Evolutionary conservation across 2,329 filamentous ascomycete genomes (phyloP).

Genomic region (Phyllosticta paracitricarpa): DNA sequence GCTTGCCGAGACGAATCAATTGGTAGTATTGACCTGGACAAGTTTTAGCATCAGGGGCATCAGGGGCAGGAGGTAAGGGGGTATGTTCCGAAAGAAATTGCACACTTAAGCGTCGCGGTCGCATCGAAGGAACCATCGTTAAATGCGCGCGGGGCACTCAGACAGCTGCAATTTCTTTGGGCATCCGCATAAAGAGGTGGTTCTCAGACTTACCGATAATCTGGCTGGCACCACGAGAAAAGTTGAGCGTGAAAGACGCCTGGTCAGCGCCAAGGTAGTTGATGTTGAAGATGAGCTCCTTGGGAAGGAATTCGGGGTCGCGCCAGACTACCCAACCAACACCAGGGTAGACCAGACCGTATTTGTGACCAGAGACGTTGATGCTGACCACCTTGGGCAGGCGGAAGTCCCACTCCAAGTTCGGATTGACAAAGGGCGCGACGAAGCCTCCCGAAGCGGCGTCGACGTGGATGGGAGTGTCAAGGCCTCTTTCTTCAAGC

Average conservation of each 20-base stretch:
- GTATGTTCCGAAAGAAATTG: too few species aligned
- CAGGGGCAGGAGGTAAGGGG: too few species aligned
- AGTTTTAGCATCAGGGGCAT: too few species aligned
- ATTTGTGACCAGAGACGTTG: slow-evolving; percentile 87
- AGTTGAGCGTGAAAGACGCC: slow-evolving; percentile 92
- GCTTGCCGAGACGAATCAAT: slow-evolving; percentile 86
- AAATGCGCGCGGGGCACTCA: too few species aligned
- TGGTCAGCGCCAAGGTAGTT: slow-evolving; percentile 96
- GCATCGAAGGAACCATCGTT: too few species aligned
- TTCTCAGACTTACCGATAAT: slow-evolving; percentile 55
- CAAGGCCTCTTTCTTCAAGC: slow-evolving; percentile 58
- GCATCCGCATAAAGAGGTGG: too few species aligned
- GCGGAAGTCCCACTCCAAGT: slow-evolving; percentile 85
- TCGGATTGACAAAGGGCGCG: slow-evolving; percentile 77
- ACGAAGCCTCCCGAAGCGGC: slow-evolving; percentile 90
- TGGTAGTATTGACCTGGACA: slow-evolving; percentile 71
- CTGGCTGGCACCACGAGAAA: slow-evolving; percentile 88
- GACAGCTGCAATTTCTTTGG: too few species aligned
- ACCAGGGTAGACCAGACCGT: slow-evolving; percentile 62
- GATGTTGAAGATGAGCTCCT: slow-evolving; percentile 97
- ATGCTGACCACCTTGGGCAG: slow-evolving; percentile 83
- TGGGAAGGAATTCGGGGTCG: slow-evolving; percentile 68
- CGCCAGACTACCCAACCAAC: slow-evolving; percentile 94
- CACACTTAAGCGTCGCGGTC: too few species aligned
- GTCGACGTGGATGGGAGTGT: slow-evolving; percentile 87